phyloP scores from a whole-genome alignment of 176 grass and related monocot species.

The Aegilops bicornis region DNA sequence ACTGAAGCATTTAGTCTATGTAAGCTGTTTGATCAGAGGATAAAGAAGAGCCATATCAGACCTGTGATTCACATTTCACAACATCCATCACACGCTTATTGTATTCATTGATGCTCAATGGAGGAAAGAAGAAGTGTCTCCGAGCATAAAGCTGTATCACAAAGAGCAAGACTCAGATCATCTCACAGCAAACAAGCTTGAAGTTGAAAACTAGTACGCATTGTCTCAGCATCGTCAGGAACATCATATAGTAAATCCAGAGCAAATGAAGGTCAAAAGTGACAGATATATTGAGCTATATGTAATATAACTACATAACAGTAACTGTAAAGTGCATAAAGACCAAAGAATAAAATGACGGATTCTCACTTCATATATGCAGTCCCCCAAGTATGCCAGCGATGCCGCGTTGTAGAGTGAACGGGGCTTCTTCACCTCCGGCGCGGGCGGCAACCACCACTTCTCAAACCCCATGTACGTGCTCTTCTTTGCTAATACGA shows the following conservation, averaged over 20 bases:
- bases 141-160: constrained; percentile 83
- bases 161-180: constrained; percentile 28
- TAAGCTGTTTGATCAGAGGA: constrained; percentile 6
- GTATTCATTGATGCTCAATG: constrained; percentile 92
- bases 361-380: constrained; percentile 86
- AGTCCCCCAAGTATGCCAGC: constrained; percentile 94
- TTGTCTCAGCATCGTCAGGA: background rate
- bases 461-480: constrained; percentile 85
- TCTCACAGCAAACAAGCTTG: constrained; percentile 17
- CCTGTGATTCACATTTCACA: constrained; percentile 95
- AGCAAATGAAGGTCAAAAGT: background rate
- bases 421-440: constrained; percentile 79
- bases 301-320: background rate
- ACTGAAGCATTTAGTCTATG: background rate
- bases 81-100: constrained; percentile 94
- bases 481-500: constrained; percentile 45
- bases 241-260: background rate
- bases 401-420: constrained; percentile 79
- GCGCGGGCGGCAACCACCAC: constrained; percentile 76
- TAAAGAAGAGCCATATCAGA: constrained; percentile 32
- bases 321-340: background rate
- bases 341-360: background rate
- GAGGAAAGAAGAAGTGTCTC: constrained; percentile 91
- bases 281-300: background rate
- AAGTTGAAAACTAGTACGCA: constrained; percentile 8